Evolutionary conservation across 2,329 filamentous ascomycete genomes (phyloP), one percentile per base, ranked within the genome.

Genomic region (Fusarium sp.): DNA sequence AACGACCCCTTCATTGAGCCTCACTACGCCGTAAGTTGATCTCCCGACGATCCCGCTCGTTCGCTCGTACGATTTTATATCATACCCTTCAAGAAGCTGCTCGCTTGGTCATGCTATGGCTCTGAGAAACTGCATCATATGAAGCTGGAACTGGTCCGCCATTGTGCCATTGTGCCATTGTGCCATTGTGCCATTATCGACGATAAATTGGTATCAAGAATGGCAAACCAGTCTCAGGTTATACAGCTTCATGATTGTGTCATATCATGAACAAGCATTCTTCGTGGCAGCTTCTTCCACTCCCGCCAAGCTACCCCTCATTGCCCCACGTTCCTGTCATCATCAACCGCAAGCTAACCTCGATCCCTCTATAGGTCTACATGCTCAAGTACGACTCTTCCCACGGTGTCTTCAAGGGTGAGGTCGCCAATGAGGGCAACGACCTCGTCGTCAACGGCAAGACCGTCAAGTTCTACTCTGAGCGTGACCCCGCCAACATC

Each of bases 1-100:
- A 98, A 99, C 89, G 96, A 98, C 84, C 96, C 96, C 78, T 98
- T 99, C 92, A 98, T 99, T 86, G 94, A 98, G 86, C 90, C 93
- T 80, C 87, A 94, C 84, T 98, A 98, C 86, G 96, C 96, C 84
- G 95, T 97, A 91, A 88, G 94, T 92, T 65, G 46, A 52, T 56
- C 58, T 52, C 61, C 48, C 44, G 32, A 53, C 61, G 52, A 58
- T 30, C 40, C 22, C 27, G 11, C 41, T 32, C 41, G 30, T 38
- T 38, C 30, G 29, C 3, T n/a, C 30, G 32, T 38, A 47, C 62
- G 62, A 65, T 60, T 16, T 32, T 53, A 48, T n/a, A 65, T 11
- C 24, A 65, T 38, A 38, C 18, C 6, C 18, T 38, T 12, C 6
- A 27, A 12, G 24, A 44, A 52, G 27, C 43, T 53, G 34, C 18